phyloP scores from a whole-genome alignment of 177 flowering plant genomes.

The Tripterygium wilfordii region DNA sequence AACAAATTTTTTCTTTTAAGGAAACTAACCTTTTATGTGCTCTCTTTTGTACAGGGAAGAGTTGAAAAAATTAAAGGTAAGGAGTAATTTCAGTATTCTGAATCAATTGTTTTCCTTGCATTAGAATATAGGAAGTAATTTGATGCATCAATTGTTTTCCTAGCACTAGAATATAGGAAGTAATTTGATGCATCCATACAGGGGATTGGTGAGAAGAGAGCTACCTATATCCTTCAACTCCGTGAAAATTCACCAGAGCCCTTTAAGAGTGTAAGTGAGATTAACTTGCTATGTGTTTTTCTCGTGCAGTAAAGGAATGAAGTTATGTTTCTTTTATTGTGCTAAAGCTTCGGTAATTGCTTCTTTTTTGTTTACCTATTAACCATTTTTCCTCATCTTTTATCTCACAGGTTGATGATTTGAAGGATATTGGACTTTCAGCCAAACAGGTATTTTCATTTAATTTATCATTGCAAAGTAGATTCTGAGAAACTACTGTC shows the following conservation, averaged over 20 bases:
- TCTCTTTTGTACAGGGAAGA: constrained; percentile 49
- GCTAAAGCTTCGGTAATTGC: no score
- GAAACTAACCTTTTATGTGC: no score
- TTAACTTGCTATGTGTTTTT: no score
- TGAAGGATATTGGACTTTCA: constrained; percentile 64
- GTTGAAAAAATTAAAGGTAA: constrained; percentile 54
- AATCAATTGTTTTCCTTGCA: no score
- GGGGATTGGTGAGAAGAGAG: constrained; percentile 92
- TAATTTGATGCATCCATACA: constrained; percentile 9
- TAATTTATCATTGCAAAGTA: no score
- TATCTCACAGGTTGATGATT: constrained; percentile 60
- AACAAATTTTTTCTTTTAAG: no score
- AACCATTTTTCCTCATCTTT: background rate
- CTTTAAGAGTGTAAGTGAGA: constrained; percentile 61
- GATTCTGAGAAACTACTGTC: no score
- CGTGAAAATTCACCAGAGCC: constrained; percentile 68
- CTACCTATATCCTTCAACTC: constrained; percentile 54
- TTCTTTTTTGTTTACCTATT: no score
- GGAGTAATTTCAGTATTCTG: background rate
- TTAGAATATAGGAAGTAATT: background rate
- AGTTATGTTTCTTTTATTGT: no score
- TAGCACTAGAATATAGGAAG: no score
- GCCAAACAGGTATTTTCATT: constrained; percentile 64
- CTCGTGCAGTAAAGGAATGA: no score
- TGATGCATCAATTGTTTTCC: background rate